phyloP scores from a whole-genome alignment of 2,329 filamentous ascomycete genomes.

The Elsinoe australis region DNA sequence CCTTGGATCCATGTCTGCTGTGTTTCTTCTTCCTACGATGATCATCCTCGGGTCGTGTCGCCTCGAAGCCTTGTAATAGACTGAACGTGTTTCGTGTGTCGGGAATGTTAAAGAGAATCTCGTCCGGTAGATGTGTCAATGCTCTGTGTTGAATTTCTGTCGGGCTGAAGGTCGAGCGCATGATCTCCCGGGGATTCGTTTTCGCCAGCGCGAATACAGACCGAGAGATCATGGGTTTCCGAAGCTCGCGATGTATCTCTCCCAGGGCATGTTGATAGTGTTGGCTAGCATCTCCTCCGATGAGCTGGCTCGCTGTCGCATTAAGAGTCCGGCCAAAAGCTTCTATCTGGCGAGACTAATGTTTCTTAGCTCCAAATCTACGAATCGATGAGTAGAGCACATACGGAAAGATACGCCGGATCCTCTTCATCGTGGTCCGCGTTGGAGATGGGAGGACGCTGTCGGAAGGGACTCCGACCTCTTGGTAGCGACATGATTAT shows the following conservation, averaged over 20 bases:
- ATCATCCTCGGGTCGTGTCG: slow-evolving; percentile 66
- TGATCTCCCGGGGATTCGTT: slow-evolving; percentile 86
- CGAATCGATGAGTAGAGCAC: not conserved
- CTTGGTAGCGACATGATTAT: slow-evolving; percentile 12
- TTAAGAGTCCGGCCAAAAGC: slow-evolving; percentile 92
- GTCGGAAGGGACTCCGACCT: slow-evolving; percentile 18
- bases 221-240: slow-evolving; percentile 74
- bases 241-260: slow-evolving; percentile 82
- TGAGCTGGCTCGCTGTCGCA: slow-evolving; percentile 83
- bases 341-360: slow-evolving; percentile 76
- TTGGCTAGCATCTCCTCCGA: slow-evolving; percentile 52
- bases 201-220: slow-evolving; percentile 86
- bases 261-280: slow-evolving; percentile 84
- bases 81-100: slow-evolving; percentile 81
- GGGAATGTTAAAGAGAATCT: slow-evolving; percentile 81
- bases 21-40: slow-evolving; percentile 58
- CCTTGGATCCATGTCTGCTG: slow-evolving; percentile 61
- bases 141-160: slow-evolving; percentile 92
- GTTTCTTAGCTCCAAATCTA: not conserved
- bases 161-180: slow-evolving; percentile 83
- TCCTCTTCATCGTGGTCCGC: slow-evolving; percentile 18
- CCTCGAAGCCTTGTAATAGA: slow-evolving; percentile 93
- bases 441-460: not conserved
- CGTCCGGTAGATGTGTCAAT: slow-evolving; percentile 78
- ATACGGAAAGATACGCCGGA: slow-evolving; percentile 17